Conservation (phyloP, 23 red algal species). For the Gracilaria caudata region DNA sequence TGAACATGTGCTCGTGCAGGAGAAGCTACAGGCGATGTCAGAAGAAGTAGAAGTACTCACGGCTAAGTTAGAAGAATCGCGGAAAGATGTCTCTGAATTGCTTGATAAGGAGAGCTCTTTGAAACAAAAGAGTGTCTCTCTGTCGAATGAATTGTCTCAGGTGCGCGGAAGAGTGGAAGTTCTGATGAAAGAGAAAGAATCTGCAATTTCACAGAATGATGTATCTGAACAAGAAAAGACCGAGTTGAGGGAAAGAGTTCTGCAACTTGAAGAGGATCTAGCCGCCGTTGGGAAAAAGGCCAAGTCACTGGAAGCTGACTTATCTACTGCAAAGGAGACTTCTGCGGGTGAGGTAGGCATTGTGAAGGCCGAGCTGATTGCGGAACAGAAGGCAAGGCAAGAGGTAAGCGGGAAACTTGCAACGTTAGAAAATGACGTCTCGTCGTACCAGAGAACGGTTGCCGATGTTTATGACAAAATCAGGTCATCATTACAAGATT, state of each 20-base stretch:
- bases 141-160: background rate
- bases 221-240: slow-evolving; percentile 29
- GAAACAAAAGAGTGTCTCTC: slow-evolving; percentile 5
- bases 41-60: background rate
- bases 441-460: background rate
- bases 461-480: background rate
- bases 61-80: slow-evolving; percentile 9
- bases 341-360: slow-evolving; percentile 17
- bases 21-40: slow-evolving; percentile 26
- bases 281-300: background rate
- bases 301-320: slow-evolving; percentile 28
- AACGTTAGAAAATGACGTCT: slow-evolving; percentile 6
- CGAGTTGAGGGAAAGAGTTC: slow-evolving; percentile 14
- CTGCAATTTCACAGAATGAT: slow-evolving; percentile 16
- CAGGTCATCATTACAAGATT: background rate
- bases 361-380: slow-evolving; percentile 30
- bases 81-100: background rate
- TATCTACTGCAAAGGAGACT: slow-evolving; percentile 25
- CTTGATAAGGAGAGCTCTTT: slow-evolving; percentile 23
- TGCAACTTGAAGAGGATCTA: slow-evolving; percentile 7
- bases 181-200: slow-evolving; percentile 24
- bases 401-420: background rate
- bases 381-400: slow-evolving; percentile 50
- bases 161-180: slow-evolving; percentile 19
- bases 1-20: slow-evolving; percentile 4